phyloP scores from a whole-genome alignment of 2,329 filamentous ascomycete species.

The Reticulascus tulasneorum region DNA sequence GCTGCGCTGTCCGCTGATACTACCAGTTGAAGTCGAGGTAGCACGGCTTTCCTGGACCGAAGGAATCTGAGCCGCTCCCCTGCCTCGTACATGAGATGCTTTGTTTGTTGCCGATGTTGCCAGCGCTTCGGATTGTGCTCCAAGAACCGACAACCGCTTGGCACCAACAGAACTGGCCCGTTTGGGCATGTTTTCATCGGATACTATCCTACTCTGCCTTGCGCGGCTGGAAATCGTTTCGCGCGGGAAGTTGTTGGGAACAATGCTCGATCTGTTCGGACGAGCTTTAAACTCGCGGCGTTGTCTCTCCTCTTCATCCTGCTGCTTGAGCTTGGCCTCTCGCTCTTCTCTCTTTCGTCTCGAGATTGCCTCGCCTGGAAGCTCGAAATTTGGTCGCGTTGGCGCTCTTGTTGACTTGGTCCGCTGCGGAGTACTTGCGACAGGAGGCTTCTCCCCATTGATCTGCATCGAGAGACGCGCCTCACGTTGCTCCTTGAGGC shows the following conservation, averaged over 20 bases:
- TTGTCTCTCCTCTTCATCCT: constrained; percentile 58
- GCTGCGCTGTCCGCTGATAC: constrained; percentile 40
- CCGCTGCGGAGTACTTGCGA: constrained; percentile 33
- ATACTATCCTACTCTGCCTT: too few species aligned
- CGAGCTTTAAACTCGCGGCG: constrained; percentile 62
- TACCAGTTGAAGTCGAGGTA: constrained; percentile 43
- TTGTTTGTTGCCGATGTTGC: constrained; percentile 4
- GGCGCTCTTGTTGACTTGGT: constrained; percentile 48
- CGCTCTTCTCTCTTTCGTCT: constrained; percentile 52
- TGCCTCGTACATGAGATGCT: constrained; percentile 10
- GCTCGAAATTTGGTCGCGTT: constrained; percentile 55
- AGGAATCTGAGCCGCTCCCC: constrained; percentile 2
- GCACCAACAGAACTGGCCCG: constrained; percentile 13
- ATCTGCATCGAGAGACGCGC: constrained; percentile 42
- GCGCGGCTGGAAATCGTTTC: constrained; percentile 56
- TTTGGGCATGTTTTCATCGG: constrained; percentile 36
- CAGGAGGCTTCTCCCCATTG: constrained; percentile 7
- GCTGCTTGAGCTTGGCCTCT: constrained; percentile 49
- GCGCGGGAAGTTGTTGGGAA: constrained; percentile 41
- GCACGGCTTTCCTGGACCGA: constrained; percentile 26
- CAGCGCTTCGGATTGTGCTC: constrained; percentile 3
- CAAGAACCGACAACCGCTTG: constrained; percentile 16
- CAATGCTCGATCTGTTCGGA: constrained; percentile 45
- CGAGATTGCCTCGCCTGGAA: constrained; percentile 60
- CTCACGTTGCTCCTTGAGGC: constrained; percentile 55